A percentile compares a stretch with the other conserved stretches of the same genome.
phyloP scores from a whole-genome alignment of 2,329 filamentous ascomycete genomes.

The Cercospora zeina region DNA sequence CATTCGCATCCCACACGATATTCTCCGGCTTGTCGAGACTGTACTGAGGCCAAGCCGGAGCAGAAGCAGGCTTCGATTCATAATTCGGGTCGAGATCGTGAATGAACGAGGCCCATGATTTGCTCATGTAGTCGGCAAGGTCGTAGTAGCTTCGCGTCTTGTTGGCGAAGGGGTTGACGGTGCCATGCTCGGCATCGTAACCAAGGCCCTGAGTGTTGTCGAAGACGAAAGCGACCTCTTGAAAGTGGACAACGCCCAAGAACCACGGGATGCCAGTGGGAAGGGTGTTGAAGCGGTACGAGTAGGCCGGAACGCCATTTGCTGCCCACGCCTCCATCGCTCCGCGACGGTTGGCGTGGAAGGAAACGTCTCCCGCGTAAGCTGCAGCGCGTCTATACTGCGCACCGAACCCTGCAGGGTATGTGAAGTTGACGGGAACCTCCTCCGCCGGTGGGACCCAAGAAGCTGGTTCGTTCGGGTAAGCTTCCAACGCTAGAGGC shows the following conservation, averaged over 20 bases:
- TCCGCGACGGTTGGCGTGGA: slow-evolving; percentile 58
- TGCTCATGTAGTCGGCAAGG: slow-evolving; percentile 48
- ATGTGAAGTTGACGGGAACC: slow-evolving; percentile 44
- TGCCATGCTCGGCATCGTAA: slow-evolving; percentile 40
- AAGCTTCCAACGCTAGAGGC: slow-evolving; percentile 51
- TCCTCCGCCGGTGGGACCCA: slow-evolving; percentile 48
- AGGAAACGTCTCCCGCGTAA: slow-evolving; percentile 56
- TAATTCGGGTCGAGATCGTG: slow-evolving; percentile 45
- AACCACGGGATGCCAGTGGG: slow-evolving; percentile 48
- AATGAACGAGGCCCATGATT: slow-evolving; percentile 50
- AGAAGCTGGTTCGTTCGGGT: slow-evolving; percentile 54
- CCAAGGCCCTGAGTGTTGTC: slow-evolving; percentile 48
- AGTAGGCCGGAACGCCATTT: slow-evolving; percentile 55
- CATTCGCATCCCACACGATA: slow-evolving; percentile 52
- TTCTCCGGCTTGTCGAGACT: slow-evolving; percentile 41
- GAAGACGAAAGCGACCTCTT: slow-evolving; percentile 49
- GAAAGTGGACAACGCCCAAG: slow-evolving; percentile 56
- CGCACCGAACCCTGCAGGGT: slow-evolving; percentile 44
- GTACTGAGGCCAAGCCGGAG: slow-evolving; percentile 47
- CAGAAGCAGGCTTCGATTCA: slow-evolving; percentile 15
- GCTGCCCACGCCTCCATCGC: slow-evolving; percentile 56
- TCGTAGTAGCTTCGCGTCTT: slow-evolving; percentile 43
- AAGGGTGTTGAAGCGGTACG: slow-evolving; percentile 63
- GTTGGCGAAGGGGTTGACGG: slow-evolving; percentile 40
- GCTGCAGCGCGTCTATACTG: slow-evolving; percentile 58